phyloP scores from a whole-genome alignment of 441 rosid genomes.

The Manihot esculenta region DNA sequence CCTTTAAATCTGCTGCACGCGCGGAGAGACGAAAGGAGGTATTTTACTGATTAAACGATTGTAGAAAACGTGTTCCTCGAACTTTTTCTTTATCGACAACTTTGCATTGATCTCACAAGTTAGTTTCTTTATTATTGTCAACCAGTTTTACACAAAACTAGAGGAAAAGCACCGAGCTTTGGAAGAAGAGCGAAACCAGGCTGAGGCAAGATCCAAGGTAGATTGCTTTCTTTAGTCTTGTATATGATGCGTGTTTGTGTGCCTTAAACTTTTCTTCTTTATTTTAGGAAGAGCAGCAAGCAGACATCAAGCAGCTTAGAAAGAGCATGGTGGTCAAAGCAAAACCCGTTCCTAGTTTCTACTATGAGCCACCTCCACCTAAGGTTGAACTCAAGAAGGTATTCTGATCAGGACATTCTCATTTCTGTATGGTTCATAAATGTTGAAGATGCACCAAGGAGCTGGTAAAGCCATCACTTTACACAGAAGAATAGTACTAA shows the following conservation, averaged over 20 bases:
- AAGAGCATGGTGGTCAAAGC: slow-evolving; percentile 81
- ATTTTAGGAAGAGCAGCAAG: slow-evolving; percentile 93
- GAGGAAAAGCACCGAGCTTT: slow-evolving; percentile 79
- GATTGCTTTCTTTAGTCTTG: not conserved
- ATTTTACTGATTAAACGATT: slow-evolving; percentile 15
- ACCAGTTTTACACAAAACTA: slow-evolving; percentile 70
- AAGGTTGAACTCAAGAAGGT: slow-evolving; percentile 90
- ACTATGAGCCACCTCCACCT: slow-evolving; percentile 87
- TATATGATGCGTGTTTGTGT: not conserved
- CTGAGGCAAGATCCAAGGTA: slow-evolving; percentile 82
- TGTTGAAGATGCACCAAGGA: not conserved
- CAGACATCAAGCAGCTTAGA: slow-evolving; percentile 85
- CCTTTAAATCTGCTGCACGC: slow-evolving; percentile 71
- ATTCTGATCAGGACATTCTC: slow-evolving; percentile 14
- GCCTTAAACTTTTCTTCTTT: not conserved
- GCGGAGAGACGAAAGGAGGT: slow-evolving; percentile 93
- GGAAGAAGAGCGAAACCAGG: slow-evolving; percentile 72
- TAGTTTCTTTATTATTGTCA: slow-evolving; percentile 12
- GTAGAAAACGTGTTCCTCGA: not conserved
- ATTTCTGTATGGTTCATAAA: not conserved
- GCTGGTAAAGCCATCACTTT: slow-evolving; percentile 3
- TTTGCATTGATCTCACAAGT: slow-evolving; percentile 16
- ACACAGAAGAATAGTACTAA: not conserved
- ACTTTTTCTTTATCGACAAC: not conserved
- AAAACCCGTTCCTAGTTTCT: slow-evolving; percentile 92